phyloP scores from a whole-genome alignment of 164 flowering plant species.

The Euptelea pleiosperma region DNA sequence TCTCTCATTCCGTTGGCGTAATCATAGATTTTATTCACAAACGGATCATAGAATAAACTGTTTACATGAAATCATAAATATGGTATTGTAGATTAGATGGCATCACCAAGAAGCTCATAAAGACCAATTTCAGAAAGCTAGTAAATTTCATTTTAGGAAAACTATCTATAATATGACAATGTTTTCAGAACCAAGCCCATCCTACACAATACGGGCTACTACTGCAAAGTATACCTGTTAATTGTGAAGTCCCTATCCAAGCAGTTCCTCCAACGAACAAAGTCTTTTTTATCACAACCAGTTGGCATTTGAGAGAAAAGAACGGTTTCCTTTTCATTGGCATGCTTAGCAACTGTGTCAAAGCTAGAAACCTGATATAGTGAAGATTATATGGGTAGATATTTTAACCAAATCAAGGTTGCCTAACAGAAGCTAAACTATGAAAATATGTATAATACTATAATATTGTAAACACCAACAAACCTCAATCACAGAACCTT shows the following conservation, averaged over 20 bases:
- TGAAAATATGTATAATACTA: no score
- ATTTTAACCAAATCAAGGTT: constrained; percentile 1
- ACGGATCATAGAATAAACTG: constrained; percentile 94
- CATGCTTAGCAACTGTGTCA: constrained; percentile 39
- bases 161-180: neutral
- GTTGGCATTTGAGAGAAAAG: constrained; percentile 29
- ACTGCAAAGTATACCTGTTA: constrained; percentile 52
- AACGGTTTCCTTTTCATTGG: constrained; percentile 27
- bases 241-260: constrained; percentile 82
- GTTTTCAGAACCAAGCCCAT: neutral
- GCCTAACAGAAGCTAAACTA: neutral
- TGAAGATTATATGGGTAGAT: neutral
- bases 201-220: neutral
- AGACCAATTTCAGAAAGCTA: neutral
- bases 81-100: constrained; percentile 7
- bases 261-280: constrained; percentile 60
- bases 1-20: constrained; percentile 70
- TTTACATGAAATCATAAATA: constrained; percentile 21
- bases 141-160: neutral
- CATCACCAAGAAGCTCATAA: constrained; percentile 8
- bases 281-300: constrained; percentile 43
- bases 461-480: constrained; percentile 23
- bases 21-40: constrained; percentile 57
- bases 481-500: constrained; percentile 64
- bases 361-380: constrained; percentile 76